Evolutionary conservation across 345 rosid species (phyloP), one percentile per base, ranked within the genome.

Genomic region (Linum lewisii): DNA sequence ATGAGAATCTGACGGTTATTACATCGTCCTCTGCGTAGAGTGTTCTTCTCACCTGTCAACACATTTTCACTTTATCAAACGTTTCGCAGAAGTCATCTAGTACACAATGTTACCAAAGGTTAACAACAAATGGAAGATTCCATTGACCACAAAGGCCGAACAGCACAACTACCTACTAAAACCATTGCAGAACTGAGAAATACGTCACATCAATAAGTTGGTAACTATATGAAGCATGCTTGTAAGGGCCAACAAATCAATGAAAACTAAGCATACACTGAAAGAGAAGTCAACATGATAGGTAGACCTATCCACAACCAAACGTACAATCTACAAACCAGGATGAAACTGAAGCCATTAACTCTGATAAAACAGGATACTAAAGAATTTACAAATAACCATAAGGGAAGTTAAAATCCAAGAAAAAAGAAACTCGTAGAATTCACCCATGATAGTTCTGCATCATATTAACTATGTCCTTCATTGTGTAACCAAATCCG

Each of bases 21-120:
- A 61, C 76, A 84, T 73, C 84, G 68, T 59, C 82, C 88, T 68
- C 70, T 73, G 34, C 74, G 80, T 68, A 75, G 62, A 34, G 73
- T 69, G 42, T 72, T 66, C 60, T 62, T 84, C 23, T 81, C 91
- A 34, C 82, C 95, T 84, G 74, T 5, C 20, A 18, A 22, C 51
- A 61, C 44, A 18, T 58, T n/a, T 55, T 8, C 36, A 69, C 59
- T 25, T 32, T 38, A 65, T 60, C 24, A 42, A 66, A 55, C 20
- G 25, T 36, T 21, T 22, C 51, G 18, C 47, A 42, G 11, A 38
- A 38, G 45, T 13, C 14, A 38, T 15, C 45, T 10, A 10, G 9
- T 38, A 38, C 45, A 38, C 2, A 38, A 6, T 1, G 45, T 38
- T 1, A 9, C 45, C 47, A 42, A 42, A 42, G 1, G 47, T 11